Base-by-base conservation (phyloP, 1,284 basidiomycete genomes). In the Cryptococcus sp. region DNA sequence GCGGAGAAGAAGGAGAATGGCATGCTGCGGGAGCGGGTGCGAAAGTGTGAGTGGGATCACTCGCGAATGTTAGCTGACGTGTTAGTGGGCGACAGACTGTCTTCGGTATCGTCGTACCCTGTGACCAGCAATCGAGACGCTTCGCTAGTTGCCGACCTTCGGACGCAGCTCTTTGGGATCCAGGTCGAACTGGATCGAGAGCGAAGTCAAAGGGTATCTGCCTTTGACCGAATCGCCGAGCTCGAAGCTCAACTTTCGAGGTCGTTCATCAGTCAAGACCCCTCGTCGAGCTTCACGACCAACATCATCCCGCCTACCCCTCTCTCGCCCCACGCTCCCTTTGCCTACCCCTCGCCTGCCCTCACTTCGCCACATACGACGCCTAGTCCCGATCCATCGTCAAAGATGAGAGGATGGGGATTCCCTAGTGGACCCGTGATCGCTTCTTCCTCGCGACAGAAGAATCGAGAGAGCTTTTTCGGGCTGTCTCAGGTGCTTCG, bases 391-490 rank as follows among this genome's bases (percentile, higher is more conserved):
- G 66, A 63, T 49, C 24, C 48, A 24, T 21, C 31, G 10, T 18
- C 14, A 7, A 58, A 65, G 25, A 62, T 68, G 54, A 51, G 56
- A 41, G 59, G 58, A 2, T 71, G 64, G 63, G 66, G 65, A 0
- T 69, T 71, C 53, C 68, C 68, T 2, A 45, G 49, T 14, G 55
- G 50, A 7, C 53, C 55, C 5, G 46, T 53, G 5, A 22, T n/a
- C n/a, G n/a, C n/a, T n/a, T n/a, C 39, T 19, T 24, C 39, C 3
- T 16, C 39, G 5, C 47, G 50, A 34, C 48, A 43, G 36, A 31
- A 23, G 43, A 57, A 67, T 46, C 52, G 66, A n/a, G 69, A 71
- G 26, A 65, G 62, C 4, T 71, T 71, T 60, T 71, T 71, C 47
- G 69, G 69, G 5, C 49, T 69, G 12, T 68, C 67, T 1, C 53